These are phyloP conservation scores for Triangularia setosa DNA, from an alignment of 2,329 filamentous ascomycete species.

Conservation along the genomic window DNA sequence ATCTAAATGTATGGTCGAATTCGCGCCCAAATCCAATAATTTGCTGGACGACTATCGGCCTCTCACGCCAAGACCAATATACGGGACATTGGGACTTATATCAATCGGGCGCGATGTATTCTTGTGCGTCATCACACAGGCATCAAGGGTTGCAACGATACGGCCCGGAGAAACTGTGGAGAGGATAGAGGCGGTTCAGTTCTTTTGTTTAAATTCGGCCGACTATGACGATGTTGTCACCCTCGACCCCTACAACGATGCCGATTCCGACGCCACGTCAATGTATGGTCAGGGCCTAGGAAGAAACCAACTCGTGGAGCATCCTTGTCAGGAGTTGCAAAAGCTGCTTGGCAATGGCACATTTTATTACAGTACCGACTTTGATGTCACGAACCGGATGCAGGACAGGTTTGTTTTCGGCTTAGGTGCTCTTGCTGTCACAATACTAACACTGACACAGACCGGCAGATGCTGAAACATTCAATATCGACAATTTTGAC, in stretches of 20 bases:
- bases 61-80: conserved; percentile 68
- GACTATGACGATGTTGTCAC: conserved; percentile 76
- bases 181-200: conserved; percentile 81
- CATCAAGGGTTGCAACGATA: conserved; percentile 73
- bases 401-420: conserved; percentile 65
- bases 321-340: conserved; percentile 85
- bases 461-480: conserved; percentile 69
- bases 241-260: conserved; percentile 47
- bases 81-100: conserved; percentile 85
- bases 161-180: conserved; percentile 86
- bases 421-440: background rate
- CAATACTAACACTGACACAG: conserved; percentile 39
- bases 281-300: conserved; percentile 52
- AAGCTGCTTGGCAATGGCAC: conserved; percentile 90
- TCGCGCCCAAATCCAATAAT: conserved; percentile 59
- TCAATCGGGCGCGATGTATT: conserved; percentile 82
- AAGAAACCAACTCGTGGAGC: conserved; percentile 70
- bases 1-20: conserved; percentile 83
- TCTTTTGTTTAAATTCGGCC: conserved; percentile 84
- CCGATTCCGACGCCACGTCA: conserved; percentile 46
- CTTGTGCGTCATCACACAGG: conserved; percentile 80
- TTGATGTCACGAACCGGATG: conserved; percentile 88
- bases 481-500: conserved; percentile 90
- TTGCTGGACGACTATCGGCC: conserved; percentile 74
- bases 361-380: conserved; percentile 98